Conservation (phyloP, 1,284 basidiomycete genomes). For the Chondrostereum purpureum region DNA sequence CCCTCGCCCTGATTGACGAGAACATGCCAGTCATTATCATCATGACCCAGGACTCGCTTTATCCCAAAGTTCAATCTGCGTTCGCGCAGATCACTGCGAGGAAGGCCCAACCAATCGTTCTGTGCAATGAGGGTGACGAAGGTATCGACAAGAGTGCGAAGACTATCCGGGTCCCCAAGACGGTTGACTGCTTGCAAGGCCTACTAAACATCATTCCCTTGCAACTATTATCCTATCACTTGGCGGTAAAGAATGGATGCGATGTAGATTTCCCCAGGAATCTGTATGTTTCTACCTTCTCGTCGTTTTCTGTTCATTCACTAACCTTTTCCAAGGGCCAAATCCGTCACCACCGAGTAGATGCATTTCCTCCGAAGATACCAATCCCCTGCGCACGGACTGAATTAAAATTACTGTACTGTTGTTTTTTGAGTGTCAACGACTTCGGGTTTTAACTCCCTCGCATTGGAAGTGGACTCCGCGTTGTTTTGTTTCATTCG, state of each 20-base stretch:
- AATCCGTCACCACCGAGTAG: slow-evolving; percentile 82
- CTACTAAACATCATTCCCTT: slow-evolving; percentile 95
- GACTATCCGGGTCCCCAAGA: slow-evolving; percentile 90
- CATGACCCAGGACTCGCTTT: slow-evolving; percentile 98
- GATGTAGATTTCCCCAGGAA: slow-evolving; percentile 99
- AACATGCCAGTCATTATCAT: slow-evolving; percentile 98
- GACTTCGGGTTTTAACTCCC: too few species aligned
- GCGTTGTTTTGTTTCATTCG: too few species aligned
- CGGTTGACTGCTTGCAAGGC: slow-evolving; percentile 94
- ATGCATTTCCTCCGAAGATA: slow-evolving; percentile 6
- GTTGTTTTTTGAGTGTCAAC: neutral
- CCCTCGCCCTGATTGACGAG: slow-evolving; percentile 95
- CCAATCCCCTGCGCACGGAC: slow-evolving; percentile 2
- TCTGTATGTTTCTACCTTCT: slow-evolving; percentile 49
- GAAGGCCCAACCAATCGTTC: slow-evolving; percentile 92
- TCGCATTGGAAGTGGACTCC: too few species aligned
- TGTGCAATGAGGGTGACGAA: slow-evolving; percentile 93
- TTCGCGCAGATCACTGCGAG: slow-evolving; percentile 95
- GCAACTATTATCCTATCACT: slow-evolving; percentile 94
- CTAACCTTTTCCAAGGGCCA: slow-evolving; percentile 47
- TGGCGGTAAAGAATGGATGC: slow-evolving; percentile 92
- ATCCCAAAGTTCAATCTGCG: slow-evolving; percentile 97
- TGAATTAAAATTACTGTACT: slow-evolving; percentile 7
- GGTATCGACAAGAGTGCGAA: slow-evolving; percentile 71
- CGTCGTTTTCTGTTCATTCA: slow-evolving; percentile 5